Conservation (phyloP, 164 flowering plant genomes). For the Nymphaea colorata region DNA sequence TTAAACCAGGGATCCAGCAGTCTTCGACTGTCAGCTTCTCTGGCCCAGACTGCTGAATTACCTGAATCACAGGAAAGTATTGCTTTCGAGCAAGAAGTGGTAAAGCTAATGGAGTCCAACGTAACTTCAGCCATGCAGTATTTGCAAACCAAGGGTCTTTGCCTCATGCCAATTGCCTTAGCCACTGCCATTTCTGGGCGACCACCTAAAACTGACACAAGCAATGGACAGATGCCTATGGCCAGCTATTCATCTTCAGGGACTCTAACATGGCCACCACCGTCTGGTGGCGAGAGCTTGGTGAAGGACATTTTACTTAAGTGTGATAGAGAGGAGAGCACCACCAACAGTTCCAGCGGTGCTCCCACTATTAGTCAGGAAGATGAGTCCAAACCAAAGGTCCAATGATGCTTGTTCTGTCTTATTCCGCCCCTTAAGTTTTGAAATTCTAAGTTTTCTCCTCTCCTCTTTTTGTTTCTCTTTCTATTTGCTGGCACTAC, state of each 20-base stretch:
- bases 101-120: conserved; percentile 27
- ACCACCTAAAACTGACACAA: neutral
- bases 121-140: conserved; percentile 27
- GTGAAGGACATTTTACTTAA: neutral
- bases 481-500: too few species aligned
- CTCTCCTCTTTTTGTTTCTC: too few species aligned
- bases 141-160: conserved; percentile 28
- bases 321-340: neutral
- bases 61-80: conserved; percentile 14
- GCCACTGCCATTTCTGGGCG: conserved; percentile 20
- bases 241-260: neutral
- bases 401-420: too few species aligned
- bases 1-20: conserved; percentile 15
- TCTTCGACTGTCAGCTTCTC: conserved; percentile 14
- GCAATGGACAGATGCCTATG: neutral
- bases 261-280: neutral
- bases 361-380: neutral
- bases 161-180: conserved; percentile 34
- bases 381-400: neutral
- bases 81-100: conserved; percentile 28
- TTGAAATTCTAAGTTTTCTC: too few species aligned
- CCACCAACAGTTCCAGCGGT: neutral
- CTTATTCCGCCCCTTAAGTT: too few species aligned
- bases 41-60: conserved; percentile 11
- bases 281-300: neutral